Evolutionary conservation across 352 stramenopile species (phyloP), one percentile per base, ranked within the genome.

Genomic region (Phytophthora palmivora): DNA sequence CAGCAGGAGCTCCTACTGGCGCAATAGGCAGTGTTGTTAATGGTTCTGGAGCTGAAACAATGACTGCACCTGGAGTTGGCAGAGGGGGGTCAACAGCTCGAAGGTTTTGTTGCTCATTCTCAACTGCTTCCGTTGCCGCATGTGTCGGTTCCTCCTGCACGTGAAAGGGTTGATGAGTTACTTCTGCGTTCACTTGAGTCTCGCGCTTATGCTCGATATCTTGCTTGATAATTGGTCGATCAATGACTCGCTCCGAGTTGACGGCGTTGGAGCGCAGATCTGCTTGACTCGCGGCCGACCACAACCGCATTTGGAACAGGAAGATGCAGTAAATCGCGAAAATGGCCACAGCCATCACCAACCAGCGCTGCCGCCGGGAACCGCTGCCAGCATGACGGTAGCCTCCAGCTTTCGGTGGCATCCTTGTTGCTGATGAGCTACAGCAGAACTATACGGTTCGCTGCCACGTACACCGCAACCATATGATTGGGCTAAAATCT

Each of bases 211-310:
- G 19, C 19, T 47, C 36, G 16, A 49, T 19, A 3, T 52, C 6
- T 16, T 41, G 39, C 41, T 71, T 54, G 16, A 52, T 24, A 9
- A 44, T 11, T 33, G 43, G 28, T 44, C 41, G 32, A 39, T 43
- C 42, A 32, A 64, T 53, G n/a, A 26, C 44, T 26, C 34, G 45
- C 4, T 60, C 63, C 10, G 52, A 53, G 39, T 30, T 63, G 28
- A 76, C 63, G 43, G 41, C 48, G 33, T 73, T 76, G 15, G 68
- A 32, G 9, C 68, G 58, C 33, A 76, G n/a, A 39, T 76, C 68
- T 32, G 50, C 44, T 10, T 45, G 36, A 36, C 43, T 64, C 28
- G 51, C 53, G 26, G 43, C 42, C 6, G 63, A 73, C 68, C 63
- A 73, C n/a, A 73, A 14, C 9, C 58, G 49, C 45, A 77, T 39